Percentiles rank a stretch among this genome's conserved stretches.
Evolutionary conservation across 176 grass and related monocot species (phyloP).

Genomic region (Zea luxurians): DNA sequence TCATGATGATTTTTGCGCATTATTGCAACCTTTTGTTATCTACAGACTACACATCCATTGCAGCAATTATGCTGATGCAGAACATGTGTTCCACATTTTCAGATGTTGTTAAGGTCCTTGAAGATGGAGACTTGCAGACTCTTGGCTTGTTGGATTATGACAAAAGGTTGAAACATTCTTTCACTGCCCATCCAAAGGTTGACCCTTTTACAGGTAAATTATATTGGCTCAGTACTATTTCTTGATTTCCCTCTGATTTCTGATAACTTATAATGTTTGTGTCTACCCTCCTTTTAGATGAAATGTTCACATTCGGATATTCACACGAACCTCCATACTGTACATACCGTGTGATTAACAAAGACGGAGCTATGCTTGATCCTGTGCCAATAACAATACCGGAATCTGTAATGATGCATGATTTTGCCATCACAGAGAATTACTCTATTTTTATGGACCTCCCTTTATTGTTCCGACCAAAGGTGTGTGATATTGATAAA

Average conservation of each 20-base stretch:
- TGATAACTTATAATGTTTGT: constrained; percentile 19
- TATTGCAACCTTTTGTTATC: constrained; percentile 4
- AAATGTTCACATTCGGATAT: constrained; percentile 99
- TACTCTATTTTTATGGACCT: constrained; percentile 98
- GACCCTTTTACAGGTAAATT: constrained; percentile 82
- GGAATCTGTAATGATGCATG: constrained; percentile 97
- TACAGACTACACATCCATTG: neutral
- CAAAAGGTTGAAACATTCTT: constrained; percentile 87
- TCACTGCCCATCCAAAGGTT: constrained; percentile 98
- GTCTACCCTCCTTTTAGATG: constrained; percentile 57
- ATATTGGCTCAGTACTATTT: constrained; percentile 14
- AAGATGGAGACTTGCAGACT: constrained; percentile 97
- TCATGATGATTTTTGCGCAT: constrained; percentile 18
- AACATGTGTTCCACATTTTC: constrained; percentile 22
- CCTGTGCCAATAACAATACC: constrained; percentile 98
- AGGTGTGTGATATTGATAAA: constrained; percentile 46
- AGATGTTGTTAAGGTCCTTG: constrained; percentile 94
- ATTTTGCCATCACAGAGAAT: constrained; percentile 97
- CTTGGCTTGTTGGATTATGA: constrained; percentile 95
- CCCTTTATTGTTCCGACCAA: constrained; percentile 81
- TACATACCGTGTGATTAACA: constrained; percentile 91
- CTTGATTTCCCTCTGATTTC: neutral
- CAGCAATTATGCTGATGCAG: neutral
- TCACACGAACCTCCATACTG: constrained; percentile 82
- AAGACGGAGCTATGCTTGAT: constrained; percentile 90